Evolutionary conservation across 2,329 filamentous ascomycete genomes (phyloP), one percentile per base, ranked within the genome.

Genomic region (Ustilaginoidea virens): DNA sequence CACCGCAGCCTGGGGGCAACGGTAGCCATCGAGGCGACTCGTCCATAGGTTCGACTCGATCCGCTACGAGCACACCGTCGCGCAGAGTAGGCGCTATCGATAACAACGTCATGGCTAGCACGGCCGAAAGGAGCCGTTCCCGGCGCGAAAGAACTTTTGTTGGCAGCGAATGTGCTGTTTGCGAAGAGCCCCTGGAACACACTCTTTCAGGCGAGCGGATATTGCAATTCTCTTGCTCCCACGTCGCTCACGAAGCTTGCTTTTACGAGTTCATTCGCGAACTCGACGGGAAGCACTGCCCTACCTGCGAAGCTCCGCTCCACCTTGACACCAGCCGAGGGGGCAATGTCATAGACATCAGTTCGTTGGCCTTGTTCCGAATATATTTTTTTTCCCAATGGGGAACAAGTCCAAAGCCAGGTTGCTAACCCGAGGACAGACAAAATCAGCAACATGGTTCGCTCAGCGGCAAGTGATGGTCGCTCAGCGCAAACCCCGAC

Each of bases 191-290:
- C 3, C 60, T 98, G 36, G 90, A 96, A 55, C 87, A 96, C 53
- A 98, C 85, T 4, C 66, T 98, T 26, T 80, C 81, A 28, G 90
- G 90, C 34, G 90, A 98, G 59, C 75, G 85, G 40, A 85, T 98
- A 36, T 63, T 98, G 30, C 90, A 96, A 51, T 90, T 98, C 46
- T 92, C 86, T 5, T 98, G 90, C 55, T 72, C 77, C n/a, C 90
- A 98, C 55, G 87, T 98, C 35, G 85, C 87, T 8, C 90, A 98
- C 51, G 90, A 96, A 53, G 90, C 87, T 20, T 98, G 90, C 56
- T 96, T 98, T 51, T 96, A 96, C 58, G 90, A 98, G 55, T 94
- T 92, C 49, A 92, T 98, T 44, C 80, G 82, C 46, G 87, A 94
- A 47, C 80, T 87, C 34, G 86, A 96, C 41, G 81, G 81, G 30